A percentile compares a stretch with the other conserved stretches of the same genome.
Evolutionary conservation across 768 basidiomycete genomes (phyloP).

Genomic region (Cystobasidiopsis lactophilus): DNA sequence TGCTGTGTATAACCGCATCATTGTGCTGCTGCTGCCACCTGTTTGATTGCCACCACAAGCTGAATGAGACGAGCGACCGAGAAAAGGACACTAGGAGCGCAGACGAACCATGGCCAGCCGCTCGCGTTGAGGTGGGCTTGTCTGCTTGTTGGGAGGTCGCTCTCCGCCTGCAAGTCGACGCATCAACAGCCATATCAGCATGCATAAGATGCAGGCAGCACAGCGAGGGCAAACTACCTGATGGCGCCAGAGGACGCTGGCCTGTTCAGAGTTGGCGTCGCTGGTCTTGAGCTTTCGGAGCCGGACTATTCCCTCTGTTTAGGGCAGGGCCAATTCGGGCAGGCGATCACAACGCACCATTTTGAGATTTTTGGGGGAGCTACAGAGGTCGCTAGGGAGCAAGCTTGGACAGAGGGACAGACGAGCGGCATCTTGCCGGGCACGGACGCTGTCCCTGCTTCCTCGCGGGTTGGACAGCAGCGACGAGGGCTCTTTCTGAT

Average conservation of each 20-base stretch:
- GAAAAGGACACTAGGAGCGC: no score
- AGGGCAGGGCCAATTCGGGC: no score
- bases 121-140: slow-evolving; percentile 10
- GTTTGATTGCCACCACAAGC: no score
- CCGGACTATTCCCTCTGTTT: background rate
- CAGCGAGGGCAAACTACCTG: background rate
- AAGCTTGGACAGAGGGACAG: no score
- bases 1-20: slow-evolving; percentile 87
- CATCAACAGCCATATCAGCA: background rate
- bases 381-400: no score
- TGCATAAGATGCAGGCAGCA: background rate
- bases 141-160: background rate
- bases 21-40: slow-evolving; percentile 89
- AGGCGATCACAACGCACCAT: no score
- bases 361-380: no score
- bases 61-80: no score
- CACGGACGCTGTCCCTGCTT: no score
- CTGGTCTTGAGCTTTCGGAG: background rate
- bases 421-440: no score
- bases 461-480: no score
- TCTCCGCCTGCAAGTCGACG: background rate
- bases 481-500: no score
- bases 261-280: background rate
- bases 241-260: background rate
- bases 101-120: slow-evolving; percentile 5